Conservation (phyloP, 805 yeast genomes). For the Yarrowia divulgata region DNA sequence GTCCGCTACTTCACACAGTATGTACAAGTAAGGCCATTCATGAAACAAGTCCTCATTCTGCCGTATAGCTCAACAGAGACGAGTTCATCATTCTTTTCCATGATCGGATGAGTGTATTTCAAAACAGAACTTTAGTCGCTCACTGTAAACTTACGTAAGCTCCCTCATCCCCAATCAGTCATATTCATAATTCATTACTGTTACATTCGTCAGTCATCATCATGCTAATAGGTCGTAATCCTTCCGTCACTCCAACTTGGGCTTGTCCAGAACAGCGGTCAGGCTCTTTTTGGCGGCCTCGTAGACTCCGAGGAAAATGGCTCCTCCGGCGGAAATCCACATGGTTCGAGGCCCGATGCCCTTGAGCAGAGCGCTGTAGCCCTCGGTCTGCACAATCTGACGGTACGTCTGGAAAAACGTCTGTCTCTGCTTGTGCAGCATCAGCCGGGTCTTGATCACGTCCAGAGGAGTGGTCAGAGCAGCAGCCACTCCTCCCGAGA, state of each 20-base stretch:
- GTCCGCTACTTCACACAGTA: too few species aligned
- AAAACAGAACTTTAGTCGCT: too few species aligned
- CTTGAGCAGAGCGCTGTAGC: constrained; percentile 69
- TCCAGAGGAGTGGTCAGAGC: constrained; percentile 95
- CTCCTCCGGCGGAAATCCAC: constrained; percentile 99
- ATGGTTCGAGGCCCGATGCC: constrained; percentile 95
- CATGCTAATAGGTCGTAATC: neutral
- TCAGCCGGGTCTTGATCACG: constrained; percentile 89
- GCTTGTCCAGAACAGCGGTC: constrained; percentile 7
- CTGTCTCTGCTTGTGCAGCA: constrained; percentile 67
- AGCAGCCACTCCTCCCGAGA: constrained; percentile 95
- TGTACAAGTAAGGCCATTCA: too few species aligned
- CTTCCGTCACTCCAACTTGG: constrained; percentile 2
- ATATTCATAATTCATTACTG: constrained; percentile 21
- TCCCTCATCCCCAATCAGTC: too few species aligned
- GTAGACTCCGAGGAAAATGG: constrained; percentile 93
- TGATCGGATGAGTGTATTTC: too few species aligned
- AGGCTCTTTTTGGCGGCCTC: constrained; percentile 57
- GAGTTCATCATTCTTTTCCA: too few species aligned
- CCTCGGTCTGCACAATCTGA: constrained; percentile 72
- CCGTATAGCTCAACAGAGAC: too few species aligned
- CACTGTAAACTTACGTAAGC: too few species aligned
- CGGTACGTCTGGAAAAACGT: constrained; percentile 58
- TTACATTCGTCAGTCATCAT: constrained; percentile 9
- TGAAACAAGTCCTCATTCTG: too few species aligned